Evolutionary conservation across 1,139 yeast genomes (phyloP).

Genomic region (Debaryomycetaceae sp.): DNA sequence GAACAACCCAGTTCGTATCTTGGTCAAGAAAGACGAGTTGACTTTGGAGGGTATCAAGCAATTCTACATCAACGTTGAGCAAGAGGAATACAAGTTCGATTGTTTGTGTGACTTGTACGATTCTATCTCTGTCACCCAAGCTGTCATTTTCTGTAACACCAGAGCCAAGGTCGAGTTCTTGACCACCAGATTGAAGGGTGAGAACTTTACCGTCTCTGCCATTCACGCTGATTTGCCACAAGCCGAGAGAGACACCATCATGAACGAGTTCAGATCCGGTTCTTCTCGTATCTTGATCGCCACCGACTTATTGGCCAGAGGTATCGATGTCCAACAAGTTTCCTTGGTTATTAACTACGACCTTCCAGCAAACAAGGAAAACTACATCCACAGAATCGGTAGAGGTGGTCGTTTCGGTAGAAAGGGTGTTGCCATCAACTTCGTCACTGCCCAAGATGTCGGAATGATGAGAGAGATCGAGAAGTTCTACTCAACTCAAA

Average conservation of each 20-base stretch:
- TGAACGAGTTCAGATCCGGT: conserved; percentile 98
- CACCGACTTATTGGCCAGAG: conserved; percentile 98
- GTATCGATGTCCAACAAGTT: conserved; percentile 99
- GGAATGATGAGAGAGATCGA: conserved; percentile 96
- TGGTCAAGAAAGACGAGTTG: conserved; percentile 97
- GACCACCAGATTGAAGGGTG: conserved; percentile 79
- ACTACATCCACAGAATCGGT: conserved; percentile 99
- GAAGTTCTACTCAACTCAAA: conserved; percentile 97
- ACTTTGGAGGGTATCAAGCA: conserved; percentile 98
- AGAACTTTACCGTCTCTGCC: conserved; percentile 93
- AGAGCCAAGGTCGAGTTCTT: conserved; percentile 95
- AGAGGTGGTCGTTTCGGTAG: conserved; percentile 99
- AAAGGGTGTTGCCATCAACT: conserved; percentile 99
- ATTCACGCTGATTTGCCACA: conserved; percentile 98
- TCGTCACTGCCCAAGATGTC: conserved; percentile 88
- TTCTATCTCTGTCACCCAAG: conserved; percentile 96
- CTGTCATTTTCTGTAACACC: conserved; percentile 99
- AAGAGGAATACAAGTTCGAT: conserved; percentile 91
- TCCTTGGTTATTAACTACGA: conserved; percentile 97
- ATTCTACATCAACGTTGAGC: conserved; percentile 90
- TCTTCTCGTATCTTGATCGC: conserved; percentile 95
- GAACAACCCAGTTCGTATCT: conserved; percentile 95
- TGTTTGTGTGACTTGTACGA: conserved; percentile 96
- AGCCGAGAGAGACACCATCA: conserved; percentile 94
- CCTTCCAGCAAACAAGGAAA: conserved; percentile 95